phyloP scores from a whole-genome alignment of 805 yeast genomes.

The Ogataea polymorpha region DNA sequence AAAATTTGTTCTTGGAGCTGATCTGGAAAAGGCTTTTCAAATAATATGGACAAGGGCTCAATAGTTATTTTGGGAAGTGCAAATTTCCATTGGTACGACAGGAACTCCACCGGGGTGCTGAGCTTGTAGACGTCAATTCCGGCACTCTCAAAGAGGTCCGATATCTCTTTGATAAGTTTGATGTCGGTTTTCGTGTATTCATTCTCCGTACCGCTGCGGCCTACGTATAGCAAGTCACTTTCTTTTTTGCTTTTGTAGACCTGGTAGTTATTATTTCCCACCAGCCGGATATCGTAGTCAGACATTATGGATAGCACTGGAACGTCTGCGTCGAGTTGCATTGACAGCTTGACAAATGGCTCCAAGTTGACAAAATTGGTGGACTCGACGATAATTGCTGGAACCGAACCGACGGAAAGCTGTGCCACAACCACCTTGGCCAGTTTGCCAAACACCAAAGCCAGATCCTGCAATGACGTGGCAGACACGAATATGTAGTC shows the following conservation, averaged over 20 bases:
- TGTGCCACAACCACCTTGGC: constrained; percentile 34
- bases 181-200: constrained; percentile 41
- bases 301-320: constrained; percentile 57
- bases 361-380: constrained; percentile 72
- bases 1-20: constrained; percentile 62
- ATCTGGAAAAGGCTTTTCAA: constrained; percentile 67
- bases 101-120: constrained; percentile 51
- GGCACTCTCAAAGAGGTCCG: constrained; percentile 37
- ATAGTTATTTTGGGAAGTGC: constrained; percentile 77
- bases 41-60: constrained; percentile 69
- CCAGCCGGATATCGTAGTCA: constrained; percentile 53
- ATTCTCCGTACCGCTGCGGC: constrained; percentile 40
- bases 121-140: constrained; percentile 48
- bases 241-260: constrained; percentile 38
- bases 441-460: constrained; percentile 39
- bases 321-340: constrained; percentile 30
- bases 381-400: constrained; percentile 62
- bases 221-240: constrained; percentile 45
- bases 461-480: constrained; percentile 49
- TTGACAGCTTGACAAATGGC: constrained; percentile 54
- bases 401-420: constrained; percentile 28
- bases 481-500: constrained; percentile 49
- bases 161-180: constrained; percentile 35
- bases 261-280: constrained; percentile 32
- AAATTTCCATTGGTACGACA: constrained; percentile 79